A percentile compares a stretch with the other conserved stretches of the same genome.
These are phyloP conservation scores for Neonectria ditissima DNA, from an alignment of 2,329 filamentous ascomycete species.

Conservation along the genomic window DNA sequence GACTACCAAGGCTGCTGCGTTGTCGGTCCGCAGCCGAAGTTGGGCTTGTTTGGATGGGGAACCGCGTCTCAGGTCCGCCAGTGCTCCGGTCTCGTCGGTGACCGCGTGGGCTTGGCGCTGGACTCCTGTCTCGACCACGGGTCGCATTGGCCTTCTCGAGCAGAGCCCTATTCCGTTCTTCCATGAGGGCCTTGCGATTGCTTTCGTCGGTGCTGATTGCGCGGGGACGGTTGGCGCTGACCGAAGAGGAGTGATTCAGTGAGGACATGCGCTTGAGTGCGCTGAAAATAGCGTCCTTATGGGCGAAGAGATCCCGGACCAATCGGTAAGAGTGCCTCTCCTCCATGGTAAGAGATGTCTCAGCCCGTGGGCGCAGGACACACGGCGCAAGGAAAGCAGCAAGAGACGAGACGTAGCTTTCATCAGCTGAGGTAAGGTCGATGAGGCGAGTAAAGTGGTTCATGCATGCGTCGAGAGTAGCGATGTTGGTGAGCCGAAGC, in stretches of 20 bases:
- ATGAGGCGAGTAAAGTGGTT: constrained; percentile 98
- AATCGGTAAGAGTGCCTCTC: constrained; percentile 93
- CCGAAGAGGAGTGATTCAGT: constrained; percentile 72
- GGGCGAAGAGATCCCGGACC: constrained; percentile 88
- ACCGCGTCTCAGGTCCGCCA: constrained; percentile 79
- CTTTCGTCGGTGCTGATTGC: constrained; percentile 96
- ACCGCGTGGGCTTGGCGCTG: constrained; percentile 69
- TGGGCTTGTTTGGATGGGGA: constrained; percentile 81
- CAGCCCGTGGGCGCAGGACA: constrained; percentile 85
- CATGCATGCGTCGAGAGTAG: constrained; percentile 97
- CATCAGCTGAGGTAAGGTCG: constrained; percentile 95
- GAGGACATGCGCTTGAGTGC: constrained; percentile 92
- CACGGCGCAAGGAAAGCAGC: constrained; percentile 84
- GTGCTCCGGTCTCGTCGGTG: constrained; percentile 87
- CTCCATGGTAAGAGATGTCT: constrained; percentile 93
- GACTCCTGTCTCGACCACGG: constrained; percentile 80
- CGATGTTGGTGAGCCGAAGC: constrained; percentile 95
- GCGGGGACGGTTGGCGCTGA: constrained; percentile 73
- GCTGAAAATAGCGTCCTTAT: constrained; percentile 95
- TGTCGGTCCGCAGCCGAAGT: constrained; percentile 65
- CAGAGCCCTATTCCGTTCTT: constrained; percentile 88
- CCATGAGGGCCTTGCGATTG: constrained; percentile 92
- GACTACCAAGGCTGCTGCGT: constrained; percentile 62
- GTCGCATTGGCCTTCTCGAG: constrained; percentile 73
- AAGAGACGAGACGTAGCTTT: constrained; percentile 81